Evolutionary conservation across 768 basidiomycete genomes (phyloP).

Genomic region (Leccinum aurantiacum): DNA sequence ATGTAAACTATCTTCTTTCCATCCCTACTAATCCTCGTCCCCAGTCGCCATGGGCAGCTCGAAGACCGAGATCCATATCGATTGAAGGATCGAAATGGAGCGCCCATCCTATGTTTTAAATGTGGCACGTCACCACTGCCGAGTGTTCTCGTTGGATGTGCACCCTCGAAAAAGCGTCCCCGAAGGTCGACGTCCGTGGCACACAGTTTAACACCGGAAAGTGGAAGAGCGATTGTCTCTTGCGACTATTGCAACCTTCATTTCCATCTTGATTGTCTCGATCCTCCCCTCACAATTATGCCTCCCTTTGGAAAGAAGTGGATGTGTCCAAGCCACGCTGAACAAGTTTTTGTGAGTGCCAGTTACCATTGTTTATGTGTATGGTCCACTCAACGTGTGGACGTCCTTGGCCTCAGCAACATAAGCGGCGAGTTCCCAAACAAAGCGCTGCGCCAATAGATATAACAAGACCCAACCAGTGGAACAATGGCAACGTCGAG

Average conservation of each 20-base stretch:
- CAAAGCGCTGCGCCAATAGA: conserved; percentile 67
- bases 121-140: conserved; percentile 84
- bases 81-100: conserved; percentile 80
- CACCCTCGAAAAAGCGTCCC: conserved; percentile 54
- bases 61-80: conserved; percentile 91
- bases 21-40: conserved; percentile 4
- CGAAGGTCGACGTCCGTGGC: conserved; percentile 46
- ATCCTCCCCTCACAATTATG: conserved; percentile 84
- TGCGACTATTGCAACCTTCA: conserved; percentile 95
- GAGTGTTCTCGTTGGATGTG: conserved; percentile 47
- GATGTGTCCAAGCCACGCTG: conserved; percentile 99
- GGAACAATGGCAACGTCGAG: conserved; percentile 92
- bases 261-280: conserved; percentile 97
- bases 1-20: conserved; percentile 32
- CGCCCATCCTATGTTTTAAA: conserved; percentile 84
- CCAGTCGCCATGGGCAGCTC: conserved; percentile 79
- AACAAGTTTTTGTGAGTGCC: conserved; percentile 71
- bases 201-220: conserved; percentile 44
- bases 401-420: conserved; percentile 48
- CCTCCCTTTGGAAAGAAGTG: conserved; percentile 89
- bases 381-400: conserved; percentile 1
- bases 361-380: neutral
- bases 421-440: conserved; percentile 79
- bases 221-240: conserved; percentile 77
- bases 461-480: conserved; percentile 67